Percentiles rank a stretch among this genome's conserved stretches.
phyloP scores from a whole-genome alignment of 306 rosid species.

The Cucurbita moschata region DNA sequence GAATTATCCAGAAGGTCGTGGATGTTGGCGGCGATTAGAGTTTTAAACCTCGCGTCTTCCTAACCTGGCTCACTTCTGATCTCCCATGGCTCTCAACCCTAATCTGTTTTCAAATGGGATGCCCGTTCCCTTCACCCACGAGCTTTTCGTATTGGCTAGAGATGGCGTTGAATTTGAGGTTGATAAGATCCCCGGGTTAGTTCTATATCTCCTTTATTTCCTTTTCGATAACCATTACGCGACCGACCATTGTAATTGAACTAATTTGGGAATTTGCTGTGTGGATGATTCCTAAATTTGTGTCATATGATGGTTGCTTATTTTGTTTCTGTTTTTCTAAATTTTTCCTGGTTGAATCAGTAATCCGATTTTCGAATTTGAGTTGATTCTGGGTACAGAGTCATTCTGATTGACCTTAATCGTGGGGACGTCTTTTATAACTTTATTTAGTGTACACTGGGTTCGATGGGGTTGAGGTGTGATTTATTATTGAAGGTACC shows the following conservation, averaged over 20 bases:
- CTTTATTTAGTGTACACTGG: neutral
- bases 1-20: constrained; percentile 1
- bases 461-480: neutral
- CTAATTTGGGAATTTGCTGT: neutral
- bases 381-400: neutral
- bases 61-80: neutral
- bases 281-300: neutral
- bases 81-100: constrained; percentile 75
- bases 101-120: constrained; percentile 62
- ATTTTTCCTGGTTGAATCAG: neutral
- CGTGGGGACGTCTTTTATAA: neutral
- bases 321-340: neutral
- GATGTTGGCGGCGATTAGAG: neutral
- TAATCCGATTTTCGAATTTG: neutral
- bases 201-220: neutral
- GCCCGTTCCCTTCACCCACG: constrained; percentile 79
- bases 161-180: constrained; percentile 87
- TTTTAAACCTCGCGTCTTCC: neutral
- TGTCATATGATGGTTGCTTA: neutral
- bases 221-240: neutral
- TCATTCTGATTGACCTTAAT: neutral
- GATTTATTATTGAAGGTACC: neutral
- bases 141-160: constrained; percentile 85
- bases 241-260: neutral
- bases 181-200: constrained; percentile 89